Evolutionary conservation across 1,284 basidiomycete genomes (phyloP).

Genomic region (Chiua sp.): DNA sequence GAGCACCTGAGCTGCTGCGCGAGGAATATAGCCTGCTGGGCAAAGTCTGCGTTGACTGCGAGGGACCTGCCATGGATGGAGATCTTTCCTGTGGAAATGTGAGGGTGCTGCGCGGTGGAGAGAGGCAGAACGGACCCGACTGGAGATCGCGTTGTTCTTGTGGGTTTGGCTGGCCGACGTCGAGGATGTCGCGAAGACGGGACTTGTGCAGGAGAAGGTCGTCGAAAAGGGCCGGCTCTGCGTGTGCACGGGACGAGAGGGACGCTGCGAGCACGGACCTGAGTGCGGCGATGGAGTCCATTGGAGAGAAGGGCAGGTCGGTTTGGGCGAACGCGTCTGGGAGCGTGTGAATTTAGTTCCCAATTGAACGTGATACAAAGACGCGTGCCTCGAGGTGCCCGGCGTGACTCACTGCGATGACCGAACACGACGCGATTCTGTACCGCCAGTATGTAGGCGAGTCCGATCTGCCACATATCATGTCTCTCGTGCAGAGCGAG

Average conservation of each 20-base stretch:
- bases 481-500: constrained; percentile 89
- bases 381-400: too few relatives aligned
- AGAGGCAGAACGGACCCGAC: constrained; percentile 55
- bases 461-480: constrained; percentile 80
- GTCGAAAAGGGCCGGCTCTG: constrained; percentile 78
- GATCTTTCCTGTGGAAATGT: constrained; percentile 58
- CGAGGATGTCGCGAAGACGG: constrained; percentile 63
- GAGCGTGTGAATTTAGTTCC: background rate
- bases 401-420: too few relatives aligned
- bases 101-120: constrained; percentile 3
- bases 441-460: constrained; percentile 81
- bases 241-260: constrained; percentile 49
- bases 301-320: too few relatives aligned
- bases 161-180: constrained; percentile 63
- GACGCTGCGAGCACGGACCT: constrained; percentile 46
- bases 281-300: constrained; percentile 52
- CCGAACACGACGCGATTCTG: constrained; percentile 52
- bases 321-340: background rate
- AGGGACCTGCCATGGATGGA: constrained; percentile 62
- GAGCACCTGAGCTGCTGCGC: constrained; percentile 79
- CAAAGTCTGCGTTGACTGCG: constrained; percentile 74
- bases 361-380: constrained; percentile 43
- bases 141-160: constrained; percentile 76
- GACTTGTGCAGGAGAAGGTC: constrained; percentile 69
- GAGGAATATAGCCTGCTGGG: constrained; percentile 75